These are phyloP conservation scores for Sarocladium strictum DNA, from an alignment of 2,329 filamentous ascomycete genomes.

Conservation along the genomic window DNA sequence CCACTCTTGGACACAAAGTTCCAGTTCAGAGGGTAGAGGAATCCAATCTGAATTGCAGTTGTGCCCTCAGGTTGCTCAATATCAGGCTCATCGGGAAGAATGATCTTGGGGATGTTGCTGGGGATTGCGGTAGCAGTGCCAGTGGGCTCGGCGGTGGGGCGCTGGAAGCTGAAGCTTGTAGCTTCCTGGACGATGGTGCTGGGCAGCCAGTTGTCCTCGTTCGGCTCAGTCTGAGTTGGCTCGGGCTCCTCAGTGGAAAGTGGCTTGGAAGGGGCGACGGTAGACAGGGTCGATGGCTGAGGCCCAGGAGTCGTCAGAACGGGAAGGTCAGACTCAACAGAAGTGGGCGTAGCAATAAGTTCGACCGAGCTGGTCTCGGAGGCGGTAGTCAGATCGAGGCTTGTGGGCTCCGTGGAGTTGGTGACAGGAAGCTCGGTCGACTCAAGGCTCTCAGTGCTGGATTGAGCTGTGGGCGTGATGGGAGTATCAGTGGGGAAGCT, in stretches of 20 bases:
- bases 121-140: slow-evolving; percentile 50
- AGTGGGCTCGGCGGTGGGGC: slow-evolving; percentile 24
- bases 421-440: background rate
- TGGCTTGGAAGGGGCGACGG: slow-evolving; percentile 15
- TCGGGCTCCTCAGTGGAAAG: slow-evolving; percentile 7
- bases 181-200: slow-evolving; percentile 55
- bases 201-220: slow-evolving; percentile 45
- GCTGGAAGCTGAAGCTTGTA: slow-evolving; percentile 29
- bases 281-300: slow-evolving; percentile 1
- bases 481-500: slow-evolving; percentile 1
- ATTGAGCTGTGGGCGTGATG: background rate
- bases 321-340: slow-evolving; percentile 6
- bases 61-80: slow-evolving; percentile 53
- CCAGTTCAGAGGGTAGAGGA: slow-evolving; percentile 77
- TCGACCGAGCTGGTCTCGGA: background rate
- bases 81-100: slow-evolving; percentile 60
- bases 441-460: background rate
- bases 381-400: background rate
- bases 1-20: slow-evolving; percentile 68
- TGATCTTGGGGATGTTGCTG: slow-evolving; percentile 64
- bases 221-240: slow-evolving; percentile 21
- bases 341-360: background rate
- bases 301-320: slow-evolving; percentile 8
- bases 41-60: slow-evolving; percentile 76
- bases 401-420: slow-evolving; percentile 11